phyloP scores from a whole-genome alignment of 2,329 filamentous ascomycete species.

The Sporothrix phasma region DNA sequence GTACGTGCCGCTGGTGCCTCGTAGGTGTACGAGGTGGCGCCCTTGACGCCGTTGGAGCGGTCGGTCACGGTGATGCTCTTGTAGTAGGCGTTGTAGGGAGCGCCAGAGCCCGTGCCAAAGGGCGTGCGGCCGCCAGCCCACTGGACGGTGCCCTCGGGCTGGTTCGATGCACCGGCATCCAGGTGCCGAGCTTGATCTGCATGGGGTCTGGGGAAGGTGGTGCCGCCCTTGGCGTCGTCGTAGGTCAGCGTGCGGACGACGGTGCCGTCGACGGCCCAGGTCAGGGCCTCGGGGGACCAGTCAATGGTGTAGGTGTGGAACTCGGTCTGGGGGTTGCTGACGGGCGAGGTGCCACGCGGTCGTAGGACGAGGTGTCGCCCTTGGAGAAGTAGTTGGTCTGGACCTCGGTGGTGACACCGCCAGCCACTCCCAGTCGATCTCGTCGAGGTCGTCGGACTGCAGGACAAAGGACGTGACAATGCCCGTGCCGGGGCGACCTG shows the following conservation, averaged over 20 bases:
- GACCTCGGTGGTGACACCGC: conserved; percentile 60
- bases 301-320: conserved; percentile 59
- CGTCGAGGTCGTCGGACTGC: conserved; percentile 82
- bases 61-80: conserved; percentile 45
- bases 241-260: conserved; percentile 37
- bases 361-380: conserved; percentile 59
- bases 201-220: conserved; percentile 58
- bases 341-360: conserved; percentile 54
- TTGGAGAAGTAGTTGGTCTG: conserved; percentile 84
- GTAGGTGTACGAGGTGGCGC: conserved; percentile 44
- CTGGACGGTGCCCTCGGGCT: conserved; percentile 47
- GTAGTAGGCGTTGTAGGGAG: conserved; percentile 47
- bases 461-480: conserved; percentile 86
- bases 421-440: conserved; percentile 96
- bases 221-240: conserved; percentile 40
- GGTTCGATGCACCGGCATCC: conserved; percentile 39
- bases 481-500: conserved; percentile 72
- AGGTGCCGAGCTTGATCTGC: conserved; percentile 53
- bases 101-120: conserved; percentile 38
- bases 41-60: conserved; percentile 41
- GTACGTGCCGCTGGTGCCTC: conserved; percentile 39
- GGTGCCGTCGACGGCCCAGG: conserved; percentile 49
- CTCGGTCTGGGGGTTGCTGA: conserved; percentile 41
- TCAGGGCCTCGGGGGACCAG: conserved; percentile 50
- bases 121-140: conserved; percentile 56